Base-by-base conservation (phyloP, 169 alveolate genomes). In the Eimeria maxima region DNA sequence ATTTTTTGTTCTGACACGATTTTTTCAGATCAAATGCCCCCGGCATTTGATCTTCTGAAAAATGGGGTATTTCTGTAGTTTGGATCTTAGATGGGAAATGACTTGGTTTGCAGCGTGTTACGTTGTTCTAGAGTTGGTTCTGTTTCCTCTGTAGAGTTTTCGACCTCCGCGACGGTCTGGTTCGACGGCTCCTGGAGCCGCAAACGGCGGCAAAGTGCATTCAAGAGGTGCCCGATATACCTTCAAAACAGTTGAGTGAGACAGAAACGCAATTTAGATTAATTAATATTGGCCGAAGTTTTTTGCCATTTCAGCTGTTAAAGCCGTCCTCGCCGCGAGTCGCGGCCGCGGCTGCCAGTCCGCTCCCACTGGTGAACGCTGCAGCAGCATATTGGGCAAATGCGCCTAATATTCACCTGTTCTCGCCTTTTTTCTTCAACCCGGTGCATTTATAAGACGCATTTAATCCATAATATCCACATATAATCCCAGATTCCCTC, bases 261-360 rank as follows among this genome's bases (percentile, higher is more conserved):
- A 29, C 20, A 29, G 14, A 29, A 10, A 69, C 27, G 27, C 3
- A 13, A 7, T 0, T 69, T 69, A 29, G 0, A 11, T 69, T 29
- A 29, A n/a, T 69, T 2, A 29, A 7, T 29, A 8, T 69, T 69
- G 47, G 4, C 47, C 5, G 24, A 1, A 65, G 18, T 24, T 7
- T n/a, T 69, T 69, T 29, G 4, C 24, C 47, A 69, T 11, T 69
- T 69, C 38, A n/a, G 74, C 33, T n/a, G 44, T 69, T 22, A 69
- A 69, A 6, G 47, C 20, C 47, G 22, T 7, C 78, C 24, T 69
- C 78, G 22, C 0, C 24, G 20, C 47, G 78, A 6, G 24, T 1
- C 18, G 47, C 78, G 47, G 29, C 78, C 78, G 78, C 78, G 3
- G 78, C 10, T 29, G 78, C 78, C 47, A 69, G 78, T 69, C 78